These are phyloP conservation scores for Xanthoconium stramineum DNA, from an alignment of 768 basidiomycete genomes.

Conservation along the genomic window DNA sequence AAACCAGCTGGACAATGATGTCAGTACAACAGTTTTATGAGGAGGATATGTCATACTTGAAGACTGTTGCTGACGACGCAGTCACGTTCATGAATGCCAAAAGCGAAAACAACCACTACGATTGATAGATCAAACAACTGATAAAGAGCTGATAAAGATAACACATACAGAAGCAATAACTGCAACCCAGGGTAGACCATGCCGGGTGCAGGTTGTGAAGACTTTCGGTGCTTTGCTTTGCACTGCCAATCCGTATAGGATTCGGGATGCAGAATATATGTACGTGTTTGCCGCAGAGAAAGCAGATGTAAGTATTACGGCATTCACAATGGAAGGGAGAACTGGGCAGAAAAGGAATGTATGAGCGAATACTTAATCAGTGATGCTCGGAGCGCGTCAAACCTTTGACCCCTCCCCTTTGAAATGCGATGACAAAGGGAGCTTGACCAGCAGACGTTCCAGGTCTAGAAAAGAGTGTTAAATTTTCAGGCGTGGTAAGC, in stretches of 20 bases:
- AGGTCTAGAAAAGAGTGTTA: constrained; percentile 4
- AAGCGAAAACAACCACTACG: constrained; percentile 40
- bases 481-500: not conserved
- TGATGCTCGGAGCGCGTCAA: not conserved
- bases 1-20: constrained; percentile 52
- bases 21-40: constrained; percentile 13
- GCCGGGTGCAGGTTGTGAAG: constrained; percentile 43
- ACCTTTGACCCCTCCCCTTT: constrained; percentile 67
- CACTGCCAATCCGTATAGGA: constrained; percentile 45
- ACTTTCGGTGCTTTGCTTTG: constrained; percentile 49
- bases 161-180: constrained; percentile 28
- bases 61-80: constrained; percentile 43
- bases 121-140: constrained; percentile 15
- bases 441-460: constrained; percentile 55
- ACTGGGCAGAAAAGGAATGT: constrained; percentile 27
- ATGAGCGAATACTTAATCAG: constrained; percentile 10
- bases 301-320: constrained; percentile 63
- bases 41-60: constrained; percentile 16
- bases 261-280: constrained; percentile 35
- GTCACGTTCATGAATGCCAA: constrained; percentile 66
- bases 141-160: not conserved
- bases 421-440: constrained; percentile 84
- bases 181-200: constrained; percentile 48
- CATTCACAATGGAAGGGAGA: constrained; percentile 71
- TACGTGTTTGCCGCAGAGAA: constrained; percentile 68